A percentile compares a stretch with the other conserved stretches of the same genome.
These are phyloP conservation scores for Clonostachys chloroleuca DNA, from an alignment of 2,329 filamentous ascomycete species.

Conservation along the genomic window DNA sequence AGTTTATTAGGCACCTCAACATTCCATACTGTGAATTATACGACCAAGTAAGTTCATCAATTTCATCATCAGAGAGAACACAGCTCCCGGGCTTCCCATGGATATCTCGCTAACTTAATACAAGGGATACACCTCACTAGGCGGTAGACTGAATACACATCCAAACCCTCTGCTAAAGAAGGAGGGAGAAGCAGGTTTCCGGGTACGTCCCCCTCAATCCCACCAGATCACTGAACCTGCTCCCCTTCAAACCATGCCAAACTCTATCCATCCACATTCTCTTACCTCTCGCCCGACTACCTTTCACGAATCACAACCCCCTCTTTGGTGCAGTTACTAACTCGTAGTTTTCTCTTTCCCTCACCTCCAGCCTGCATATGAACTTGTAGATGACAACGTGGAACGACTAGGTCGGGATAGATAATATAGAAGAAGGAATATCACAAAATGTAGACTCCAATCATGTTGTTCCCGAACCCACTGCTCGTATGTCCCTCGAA, in stretches of 20 bases:
- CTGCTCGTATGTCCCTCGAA: too few relatives aligned
- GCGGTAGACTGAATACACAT: constrained; percentile 81
- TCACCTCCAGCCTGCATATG: constrained; percentile 49
- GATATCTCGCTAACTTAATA: not conserved
- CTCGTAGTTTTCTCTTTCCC: too few relatives aligned
- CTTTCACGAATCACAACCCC: constrained; percentile 34
- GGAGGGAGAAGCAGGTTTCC: not conserved
- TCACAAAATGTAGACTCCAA: too few relatives aligned
- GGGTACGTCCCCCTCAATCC: too few relatives aligned
- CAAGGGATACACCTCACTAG: constrained; percentile 82
- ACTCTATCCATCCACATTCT: constrained; percentile 42
- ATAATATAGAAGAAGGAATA: constrained; percentile 14
- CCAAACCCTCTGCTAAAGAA: constrained; percentile 62
- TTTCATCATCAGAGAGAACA: too few relatives aligned
- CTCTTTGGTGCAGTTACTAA: too few relatives aligned
- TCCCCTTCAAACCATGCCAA: too few relatives aligned
- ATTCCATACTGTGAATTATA: constrained; percentile 87
- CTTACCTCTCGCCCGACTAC: constrained; percentile 32
- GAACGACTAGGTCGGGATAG: constrained; percentile 73
- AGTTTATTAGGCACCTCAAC: constrained; percentile 76
- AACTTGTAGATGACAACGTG: constrained; percentile 68
- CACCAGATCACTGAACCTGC: too few relatives aligned
- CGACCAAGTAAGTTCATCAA: constrained; percentile 42
- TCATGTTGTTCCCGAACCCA: too few relatives aligned
- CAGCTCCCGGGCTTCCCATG: not conserved